phyloP scores from a whole-genome alignment of 768 basidiomycete genomes.

The Macrocybe gigantea region DNA sequence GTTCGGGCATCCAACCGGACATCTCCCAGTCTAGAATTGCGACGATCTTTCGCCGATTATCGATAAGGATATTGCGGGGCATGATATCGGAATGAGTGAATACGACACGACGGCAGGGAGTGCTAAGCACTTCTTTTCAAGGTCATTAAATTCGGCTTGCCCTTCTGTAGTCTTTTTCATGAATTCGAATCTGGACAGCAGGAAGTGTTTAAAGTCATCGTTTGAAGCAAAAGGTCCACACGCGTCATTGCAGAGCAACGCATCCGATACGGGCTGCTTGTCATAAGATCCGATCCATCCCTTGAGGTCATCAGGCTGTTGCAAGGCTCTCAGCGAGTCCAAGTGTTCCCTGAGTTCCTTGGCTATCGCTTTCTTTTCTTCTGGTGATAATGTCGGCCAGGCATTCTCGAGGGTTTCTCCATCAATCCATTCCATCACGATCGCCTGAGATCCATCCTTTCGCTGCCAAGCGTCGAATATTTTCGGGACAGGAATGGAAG shows the following conservation, averaged over 20 bases:
- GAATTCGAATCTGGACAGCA: constrained; percentile 1
- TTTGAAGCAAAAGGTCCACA: constrained; percentile 2
- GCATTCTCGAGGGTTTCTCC: background rate
- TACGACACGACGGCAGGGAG: constrained; percentile 5
- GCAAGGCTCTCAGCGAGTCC: background rate
- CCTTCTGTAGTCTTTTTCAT: constrained; percentile 1
- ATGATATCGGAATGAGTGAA: constrained; percentile 10
- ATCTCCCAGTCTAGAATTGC: constrained; percentile 11
- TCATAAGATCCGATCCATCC: constrained; percentile 1
- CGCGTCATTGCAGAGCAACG: constrained; percentile 1
- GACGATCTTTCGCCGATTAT: constrained; percentile 4
- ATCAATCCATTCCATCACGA: constrained; percentile 3
- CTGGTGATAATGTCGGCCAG: background rate
- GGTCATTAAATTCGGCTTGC: constrained; percentile 1
- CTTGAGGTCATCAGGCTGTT: background rate
- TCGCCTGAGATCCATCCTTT: background rate
- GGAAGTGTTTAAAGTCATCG: constrained; percentile 2
- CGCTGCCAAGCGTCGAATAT: constrained; percentile 1
- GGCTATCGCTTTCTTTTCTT: background rate
- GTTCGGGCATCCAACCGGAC: constrained; percentile 11
- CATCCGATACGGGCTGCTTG: constrained; percentile 2
- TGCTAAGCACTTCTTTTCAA: background rate
- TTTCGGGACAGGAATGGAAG: constrained; percentile 2
- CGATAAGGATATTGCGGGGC: constrained; percentile 9
- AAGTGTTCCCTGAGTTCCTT: background rate